Evolutionary conservation across 2,329 filamentous ascomycete genomes (phyloP), one percentile per base, ranked within the genome.

Genomic region (Fusarium sp.): DNA sequence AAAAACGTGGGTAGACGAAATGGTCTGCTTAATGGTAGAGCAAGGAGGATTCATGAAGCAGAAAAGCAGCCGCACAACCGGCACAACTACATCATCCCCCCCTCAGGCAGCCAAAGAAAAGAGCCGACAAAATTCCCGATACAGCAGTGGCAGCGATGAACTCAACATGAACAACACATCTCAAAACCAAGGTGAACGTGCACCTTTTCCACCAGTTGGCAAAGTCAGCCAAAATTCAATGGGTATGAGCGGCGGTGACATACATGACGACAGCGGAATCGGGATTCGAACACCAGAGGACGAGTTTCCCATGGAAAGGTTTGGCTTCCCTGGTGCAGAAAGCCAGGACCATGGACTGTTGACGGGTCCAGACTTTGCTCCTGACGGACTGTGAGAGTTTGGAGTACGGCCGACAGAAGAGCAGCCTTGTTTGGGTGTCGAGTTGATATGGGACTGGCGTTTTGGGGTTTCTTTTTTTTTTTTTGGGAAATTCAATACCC

Each of bases 1-100:
- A 5, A 97, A 97, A 77, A 94, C 95, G 58, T 98, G 95, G 85
- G 87, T 97, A 51, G 94, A 97, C 74, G 95, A 98, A 80, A 96
- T 97, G 92, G 88, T 94, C 48, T 86, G 91, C 57, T 97, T 96
- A 85, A 83, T 97, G 69, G 93, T 93, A 1, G 93, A 96, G 73
- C 90, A 94, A 72, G 95, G 94, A 49, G 95, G 95, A 0, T 97
- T 97, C 75, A 89, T 97, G 82, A 84, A 85, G 68, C 85, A 85
- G 59, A 86, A 81, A 67, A 79, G 78, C 9, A 79, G 78, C 6
- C 77, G 77, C 12, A 72, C 74, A 9, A 65, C 73, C 14, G 72
- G 74, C 9, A 57, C 49, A 7, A 56, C 65, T 24, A 69, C 73
- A 5, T 65, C 61, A 20, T 62, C 74, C 17, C 79, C 79, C 51